Conservation (phyloP, 495 filamentous ascomycete genomes). For the Cercophora samala region DNA sequence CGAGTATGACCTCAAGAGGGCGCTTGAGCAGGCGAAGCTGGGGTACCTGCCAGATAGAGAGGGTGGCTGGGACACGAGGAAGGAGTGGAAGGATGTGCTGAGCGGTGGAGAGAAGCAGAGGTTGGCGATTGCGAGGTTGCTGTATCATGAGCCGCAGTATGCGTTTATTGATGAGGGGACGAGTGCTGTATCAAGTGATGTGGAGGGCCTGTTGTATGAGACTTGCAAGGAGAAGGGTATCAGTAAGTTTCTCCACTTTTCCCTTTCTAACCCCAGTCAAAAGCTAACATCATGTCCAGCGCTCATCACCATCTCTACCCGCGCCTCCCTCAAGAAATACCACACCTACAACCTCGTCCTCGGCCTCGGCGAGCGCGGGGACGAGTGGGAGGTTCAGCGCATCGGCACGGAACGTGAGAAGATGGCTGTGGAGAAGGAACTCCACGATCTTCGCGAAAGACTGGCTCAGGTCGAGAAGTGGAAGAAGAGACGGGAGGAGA, state of each 20-base stretch:
- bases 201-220: conserved; percentile 92
- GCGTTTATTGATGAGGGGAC: conserved; percentile 96
- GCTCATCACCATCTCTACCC: conserved; percentile 88
- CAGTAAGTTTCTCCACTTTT: conserved; percentile 52
- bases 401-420: conserved; percentile 93
- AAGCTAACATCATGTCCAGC: conserved; percentile 39
- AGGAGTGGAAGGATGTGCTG: conserved; percentile 98
- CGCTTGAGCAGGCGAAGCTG: conserved; percentile 77
- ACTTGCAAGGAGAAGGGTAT: conserved; percentile 88
- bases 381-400: conserved; percentile 81
- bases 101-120: conserved; percentile 98
- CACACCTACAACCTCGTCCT: conserved; percentile 86
- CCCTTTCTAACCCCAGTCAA: neutral
- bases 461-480: conserved; percentile 78
- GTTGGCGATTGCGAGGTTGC: conserved; percentile 79
- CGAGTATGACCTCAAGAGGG: conserved; percentile 68
- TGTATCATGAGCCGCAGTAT: conserved; percentile 94
- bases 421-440: conserved; percentile 82
- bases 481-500: conserved; percentile 73
- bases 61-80: conserved; percentile 92
- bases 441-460: conserved; percentile 75
- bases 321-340: conserved; percentile 90
- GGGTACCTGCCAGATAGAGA: conserved; percentile 89
- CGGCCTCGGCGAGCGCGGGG: conserved; percentile 61
- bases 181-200: conserved; percentile 86